A percentile compares a stretch with the other conserved stretches of the same genome.
Evolutionary conservation across 306 rosid genomes (phyloP).

Genomic region (Casuarina equisetifolia): DNA sequence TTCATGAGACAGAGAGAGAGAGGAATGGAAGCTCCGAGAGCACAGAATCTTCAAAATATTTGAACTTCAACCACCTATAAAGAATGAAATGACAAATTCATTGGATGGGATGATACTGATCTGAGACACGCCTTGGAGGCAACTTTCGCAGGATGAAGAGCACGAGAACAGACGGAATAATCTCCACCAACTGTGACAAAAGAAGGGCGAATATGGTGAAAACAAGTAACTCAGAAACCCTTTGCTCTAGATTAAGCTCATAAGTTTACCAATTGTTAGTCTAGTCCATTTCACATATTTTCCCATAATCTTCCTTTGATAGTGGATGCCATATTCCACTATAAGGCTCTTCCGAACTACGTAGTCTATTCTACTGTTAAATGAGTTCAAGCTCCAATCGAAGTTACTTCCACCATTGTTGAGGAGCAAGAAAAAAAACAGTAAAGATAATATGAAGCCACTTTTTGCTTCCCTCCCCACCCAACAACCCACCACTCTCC

Average conservation of each 20-base stretch:
- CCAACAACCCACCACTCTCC: no score
- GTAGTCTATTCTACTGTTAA: no score
- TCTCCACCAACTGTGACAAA: conserved; percentile 61
- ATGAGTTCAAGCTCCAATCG: not conserved
- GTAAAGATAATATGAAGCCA: not conserved
- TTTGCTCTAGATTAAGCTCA: not conserved
- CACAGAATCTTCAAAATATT: not conserved
- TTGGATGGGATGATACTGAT: conserved; percentile 69
- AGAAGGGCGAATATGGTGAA: not conserved
- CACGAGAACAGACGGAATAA: conserved; percentile 70
- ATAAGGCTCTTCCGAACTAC: no score
- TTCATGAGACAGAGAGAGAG: not conserved
- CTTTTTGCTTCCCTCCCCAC: not conserved
- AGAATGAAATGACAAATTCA: conserved; percentile 33
- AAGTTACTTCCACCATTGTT: not conserved
- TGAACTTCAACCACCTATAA: not conserved
- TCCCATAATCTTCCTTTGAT: no score
- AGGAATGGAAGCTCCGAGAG: not conserved
- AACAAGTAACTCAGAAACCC: not conserved
- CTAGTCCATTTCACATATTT: not conserved
- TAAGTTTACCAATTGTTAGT: not conserved
- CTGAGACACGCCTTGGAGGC: conserved; percentile 67
- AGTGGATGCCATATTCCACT: no score
- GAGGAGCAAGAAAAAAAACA: not conserved
- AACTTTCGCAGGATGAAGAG: conserved; percentile 70